Evolutionary conservation across 176 grass and related monocot genomes (phyloP).

Genomic region (Saccharum officinarum): DNA sequence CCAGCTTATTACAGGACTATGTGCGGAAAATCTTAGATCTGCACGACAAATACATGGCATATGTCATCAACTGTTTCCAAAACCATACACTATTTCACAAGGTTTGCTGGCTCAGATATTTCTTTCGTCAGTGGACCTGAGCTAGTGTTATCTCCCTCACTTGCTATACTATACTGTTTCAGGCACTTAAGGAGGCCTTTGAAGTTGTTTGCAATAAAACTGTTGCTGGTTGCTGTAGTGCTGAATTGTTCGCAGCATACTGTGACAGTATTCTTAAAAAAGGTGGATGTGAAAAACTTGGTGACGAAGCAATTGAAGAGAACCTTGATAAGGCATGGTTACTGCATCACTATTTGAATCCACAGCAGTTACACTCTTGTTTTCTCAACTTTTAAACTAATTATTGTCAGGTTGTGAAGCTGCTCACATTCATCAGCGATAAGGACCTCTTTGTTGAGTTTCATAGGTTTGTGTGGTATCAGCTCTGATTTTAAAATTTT

Average conservation of each 20-base stretch:
- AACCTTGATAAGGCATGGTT: conserved; percentile 41
- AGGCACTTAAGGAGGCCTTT: conserved; percentile 46
- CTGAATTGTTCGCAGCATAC: conserved; percentile 41
- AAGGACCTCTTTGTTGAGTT: conserved; percentile 56
- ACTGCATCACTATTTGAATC: not conserved
- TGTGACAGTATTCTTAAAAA: conserved; percentile 49
- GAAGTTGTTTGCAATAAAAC: conserved; percentile 46
- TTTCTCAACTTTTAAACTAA: not conserved
- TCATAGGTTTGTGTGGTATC: not conserved
- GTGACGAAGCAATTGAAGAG: conserved; percentile 50
- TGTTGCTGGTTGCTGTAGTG: conserved; percentile 40
- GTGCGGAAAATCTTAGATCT: conserved; percentile 64
- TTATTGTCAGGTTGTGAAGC: conserved; percentile 42
- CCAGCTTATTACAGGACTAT: conserved; percentile 53
- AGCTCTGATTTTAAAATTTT: not conserved
- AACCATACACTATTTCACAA: conserved; percentile 66
- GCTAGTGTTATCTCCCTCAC: not conserved
- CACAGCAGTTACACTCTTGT: too few relatives aligned
- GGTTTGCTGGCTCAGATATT: conserved; percentile 32
- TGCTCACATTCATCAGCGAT: conserved; percentile 42
- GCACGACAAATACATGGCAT: conserved; percentile 69
- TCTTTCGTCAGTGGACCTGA: not conserved
- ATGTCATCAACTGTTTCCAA: conserved; percentile 65
- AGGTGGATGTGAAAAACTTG: conserved; percentile 40
- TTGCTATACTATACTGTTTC: not conserved